Evolutionary conservation across 768 basidiomycete genomes (phyloP).

Genomic region (Mrakia frigida): DNA sequence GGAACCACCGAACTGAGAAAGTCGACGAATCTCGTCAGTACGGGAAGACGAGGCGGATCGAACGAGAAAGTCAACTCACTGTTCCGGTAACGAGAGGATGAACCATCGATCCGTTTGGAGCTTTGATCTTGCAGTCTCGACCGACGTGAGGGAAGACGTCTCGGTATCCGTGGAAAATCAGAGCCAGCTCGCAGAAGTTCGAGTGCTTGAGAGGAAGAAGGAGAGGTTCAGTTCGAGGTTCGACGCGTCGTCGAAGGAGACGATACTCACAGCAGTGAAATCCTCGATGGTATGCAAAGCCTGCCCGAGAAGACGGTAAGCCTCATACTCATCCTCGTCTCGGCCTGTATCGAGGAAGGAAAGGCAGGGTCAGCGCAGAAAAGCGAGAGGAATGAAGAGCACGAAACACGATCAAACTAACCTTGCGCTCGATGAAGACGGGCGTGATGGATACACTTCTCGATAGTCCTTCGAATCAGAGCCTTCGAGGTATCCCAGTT

Average conservation of each 20-base stretch:
- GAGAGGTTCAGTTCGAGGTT: neutral
- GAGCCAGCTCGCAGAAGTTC: conserved; percentile 67
- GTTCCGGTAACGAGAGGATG: conserved; percentile 71
- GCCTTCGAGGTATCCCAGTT: conserved; percentile 72
- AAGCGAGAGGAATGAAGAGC: too few relatives aligned
- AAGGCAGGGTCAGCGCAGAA: too few relatives aligned
- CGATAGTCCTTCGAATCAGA: conserved; percentile 56
- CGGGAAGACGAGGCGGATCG: too few relatives aligned
- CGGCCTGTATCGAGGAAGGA: conserved; percentile 35
- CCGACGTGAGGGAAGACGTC: conserved; percentile 86
- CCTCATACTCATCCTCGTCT: conserved; percentile 49
- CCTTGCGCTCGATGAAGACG: conserved; percentile 45
- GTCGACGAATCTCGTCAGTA: too few relatives aligned
- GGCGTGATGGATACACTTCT: conserved; percentile 73
- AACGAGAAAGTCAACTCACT: too few relatives aligned
- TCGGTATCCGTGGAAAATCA: conserved; percentile 65
- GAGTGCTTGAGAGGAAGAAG: conserved; percentile 48
- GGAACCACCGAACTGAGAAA: conserved; percentile 45
- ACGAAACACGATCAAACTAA: neutral
- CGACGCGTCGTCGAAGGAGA: neutral
- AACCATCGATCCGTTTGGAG: conserved; percentile 67
- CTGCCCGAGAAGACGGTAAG: conserved; percentile 68
- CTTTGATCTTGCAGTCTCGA: conserved; percentile 64
- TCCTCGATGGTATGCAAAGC: conserved; percentile 36
- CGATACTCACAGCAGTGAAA: conserved; percentile 13